Percentiles rank a stretch among this genome's conserved stretches.
These are phyloP conservation scores for Solanum arcanum DNA, from an alignment of 257 asterid genomes.

Conservation along the genomic window DNA sequence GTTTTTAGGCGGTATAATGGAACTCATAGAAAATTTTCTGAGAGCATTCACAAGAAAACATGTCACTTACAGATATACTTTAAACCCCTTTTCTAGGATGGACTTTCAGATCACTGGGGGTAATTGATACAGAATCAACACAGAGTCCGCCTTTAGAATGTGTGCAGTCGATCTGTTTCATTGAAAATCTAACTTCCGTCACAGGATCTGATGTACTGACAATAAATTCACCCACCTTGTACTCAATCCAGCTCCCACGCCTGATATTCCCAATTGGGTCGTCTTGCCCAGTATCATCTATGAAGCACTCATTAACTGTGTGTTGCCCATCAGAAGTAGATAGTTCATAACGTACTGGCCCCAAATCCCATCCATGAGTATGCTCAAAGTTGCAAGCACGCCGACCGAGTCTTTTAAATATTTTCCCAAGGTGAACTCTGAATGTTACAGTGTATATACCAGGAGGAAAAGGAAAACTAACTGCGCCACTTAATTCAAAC, in stretches of 20 bases:
- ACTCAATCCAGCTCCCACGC: conserved; percentile 90
- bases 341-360: conserved; percentile 64
- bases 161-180: conserved; percentile 97
- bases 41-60: conserved; percentile 2
- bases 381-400: conserved; percentile 80
- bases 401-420: conserved; percentile 71
- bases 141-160: conserved; percentile 99
- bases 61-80: conserved; percentile 12
- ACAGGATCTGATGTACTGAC: conserved; percentile 46
- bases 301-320: conserved; percentile 52
- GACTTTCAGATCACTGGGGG: conserved; percentile 54
- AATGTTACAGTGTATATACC: conserved; percentile 67
- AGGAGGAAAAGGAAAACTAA: conserved; percentile 83
- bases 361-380: conserved; percentile 90
- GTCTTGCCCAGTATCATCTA: conserved; percentile 54
- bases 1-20: conserved; percentile 12
- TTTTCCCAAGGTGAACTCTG: conserved; percentile 78
- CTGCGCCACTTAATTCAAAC: conserved; percentile 80
- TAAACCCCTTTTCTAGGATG: conserved; percentile 27
- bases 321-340: conserved; percentile 94
- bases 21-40: conserved; percentile 7
- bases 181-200: conserved; percentile 68
- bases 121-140: conserved; percentile 67
- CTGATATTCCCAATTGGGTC: conserved; percentile 41
- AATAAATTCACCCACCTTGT: conserved; percentile 84